Evolutionary conservation across 306 rosid genomes (phyloP).

Genomic region (Casuarina equisetifolia): DNA sequence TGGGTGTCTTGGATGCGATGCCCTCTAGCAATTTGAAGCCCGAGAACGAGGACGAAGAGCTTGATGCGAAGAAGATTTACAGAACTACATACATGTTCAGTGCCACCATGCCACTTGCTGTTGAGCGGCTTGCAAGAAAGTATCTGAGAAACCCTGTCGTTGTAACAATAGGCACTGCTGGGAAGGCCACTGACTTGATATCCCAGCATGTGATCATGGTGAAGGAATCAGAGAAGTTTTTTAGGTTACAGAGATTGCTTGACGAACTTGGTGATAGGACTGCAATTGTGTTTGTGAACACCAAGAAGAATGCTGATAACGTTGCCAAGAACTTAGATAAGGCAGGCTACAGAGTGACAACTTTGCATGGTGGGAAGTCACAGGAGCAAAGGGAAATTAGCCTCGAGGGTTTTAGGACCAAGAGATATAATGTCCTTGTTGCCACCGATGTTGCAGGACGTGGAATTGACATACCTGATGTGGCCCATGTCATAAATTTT

Average conservation of each 20-base stretch:
- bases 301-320: slow-evolving; percentile 51
- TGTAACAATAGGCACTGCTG: slow-evolving; percentile 89
- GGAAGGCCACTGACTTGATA: slow-evolving; percentile 79
- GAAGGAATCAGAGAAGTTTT: slow-evolving; percentile 50
- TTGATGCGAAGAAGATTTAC: slow-evolving; percentile 80
- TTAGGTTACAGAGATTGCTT: slow-evolving; percentile 44
- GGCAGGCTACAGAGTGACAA: slow-evolving; percentile 72
- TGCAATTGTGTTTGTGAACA: slow-evolving; percentile 57
- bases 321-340: slow-evolving; percentile 55
- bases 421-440: slow-evolving; percentile 83
- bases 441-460: slow-evolving; percentile 97
- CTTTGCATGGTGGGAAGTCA: slow-evolving; percentile 88
- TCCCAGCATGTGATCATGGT: slow-evolving; percentile 71
- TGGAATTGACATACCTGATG: slow-evolving; percentile 95
- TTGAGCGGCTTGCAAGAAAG: slow-evolving; percentile 84
- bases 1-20: slow-evolving; percentile 93
- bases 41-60: slow-evolving; percentile 89
- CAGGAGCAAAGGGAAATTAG: slow-evolving; percentile 93
- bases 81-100: slow-evolving; percentile 93
- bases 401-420: slow-evolving; percentile 87
- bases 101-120: slow-evolving; percentile 93
- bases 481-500: slow-evolving; percentile 82
- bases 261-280: slow-evolving; percentile 57
- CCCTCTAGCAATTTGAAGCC: slow-evolving; percentile 93
- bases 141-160: slow-evolving; percentile 89